Percentiles rank a stretch among this genome's conserved stretches.
Evolutionary conservation across 1,284 basidiomycete species (phyloP).

Genomic region (Stereum hirsutum): DNA sequence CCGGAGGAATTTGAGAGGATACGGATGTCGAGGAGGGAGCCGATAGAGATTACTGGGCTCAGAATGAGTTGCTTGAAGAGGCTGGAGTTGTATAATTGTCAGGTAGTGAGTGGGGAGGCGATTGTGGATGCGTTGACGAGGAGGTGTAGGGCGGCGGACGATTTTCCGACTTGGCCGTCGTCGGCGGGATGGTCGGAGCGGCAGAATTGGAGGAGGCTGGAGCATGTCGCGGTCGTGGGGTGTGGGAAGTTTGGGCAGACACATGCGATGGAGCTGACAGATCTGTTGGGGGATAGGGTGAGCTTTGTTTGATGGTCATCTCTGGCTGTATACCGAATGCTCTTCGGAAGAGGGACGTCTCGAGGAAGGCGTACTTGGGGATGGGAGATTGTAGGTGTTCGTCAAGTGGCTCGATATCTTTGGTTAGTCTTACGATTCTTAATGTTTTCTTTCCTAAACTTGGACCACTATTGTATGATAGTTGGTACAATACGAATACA

Average conservation of each 20-base stretch:
- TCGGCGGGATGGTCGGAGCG: slow-evolving; percentile 12
- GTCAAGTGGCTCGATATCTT: too few relatives aligned
- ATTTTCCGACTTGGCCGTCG: too few relatives aligned
- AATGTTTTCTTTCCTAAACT: too few relatives aligned
- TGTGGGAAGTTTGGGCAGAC: slow-evolving; percentile 35
- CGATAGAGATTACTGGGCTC: slow-evolving; percentile 17
- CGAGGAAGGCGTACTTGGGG: too few relatives aligned
- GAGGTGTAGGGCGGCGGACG: slow-evolving; percentile 42
- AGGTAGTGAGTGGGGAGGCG: slow-evolving; percentile 47
- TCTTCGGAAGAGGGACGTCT: too few relatives aligned
- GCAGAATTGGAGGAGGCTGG: slow-evolving; percentile 21
- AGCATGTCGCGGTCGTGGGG: slow-evolving; percentile 33
- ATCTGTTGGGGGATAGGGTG: slow-evolving; percentile 27
- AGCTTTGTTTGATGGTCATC: slow-evolving; percentile 7
- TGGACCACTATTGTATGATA: too few relatives aligned
- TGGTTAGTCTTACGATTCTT: too few relatives aligned
- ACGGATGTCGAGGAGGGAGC: slow-evolving; percentile 4
- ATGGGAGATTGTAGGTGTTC: too few relatives aligned
- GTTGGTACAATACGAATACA: too few relatives aligned
- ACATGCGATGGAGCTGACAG: slow-evolving; percentile 30
- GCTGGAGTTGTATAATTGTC: slow-evolving; percentile 51
- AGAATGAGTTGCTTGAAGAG: slow-evolving; percentile 43
- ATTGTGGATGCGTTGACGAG: slow-evolving; percentile 40
- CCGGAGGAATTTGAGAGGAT: neutral
- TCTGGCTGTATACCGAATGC: too few relatives aligned